A percentile compares a stretch with the other conserved stretches of the same genome.
Evolutionary conservation across 306 rosid genomes (phyloP).

Genomic region (Sechiopsis laciniata): DNA sequence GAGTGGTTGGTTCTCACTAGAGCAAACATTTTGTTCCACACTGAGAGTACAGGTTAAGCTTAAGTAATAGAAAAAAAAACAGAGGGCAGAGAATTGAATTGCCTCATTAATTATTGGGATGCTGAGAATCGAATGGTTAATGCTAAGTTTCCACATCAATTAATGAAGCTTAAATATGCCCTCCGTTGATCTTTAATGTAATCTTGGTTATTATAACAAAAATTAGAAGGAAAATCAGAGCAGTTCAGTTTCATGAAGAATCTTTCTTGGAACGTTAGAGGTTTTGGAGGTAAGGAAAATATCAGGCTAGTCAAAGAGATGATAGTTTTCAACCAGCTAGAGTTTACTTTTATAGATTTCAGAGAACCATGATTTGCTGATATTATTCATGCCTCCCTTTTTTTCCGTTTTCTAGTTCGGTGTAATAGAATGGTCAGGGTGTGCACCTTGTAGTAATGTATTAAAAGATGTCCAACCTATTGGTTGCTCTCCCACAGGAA

Average conservation of each 20-base stretch:
- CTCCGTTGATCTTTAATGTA: too few species aligned
- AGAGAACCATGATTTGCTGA: too few species aligned
- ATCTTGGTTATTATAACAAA: too few species aligned
- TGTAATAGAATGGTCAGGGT: too few species aligned
- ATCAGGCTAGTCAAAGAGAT: not conserved
- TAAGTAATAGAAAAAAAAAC: not conserved
- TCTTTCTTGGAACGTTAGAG: not conserved
- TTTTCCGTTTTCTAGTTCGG: too few species aligned
- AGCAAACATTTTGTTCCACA: not conserved
- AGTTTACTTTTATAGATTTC: not conserved
- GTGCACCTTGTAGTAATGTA: too few species aligned
- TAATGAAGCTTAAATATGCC: too few species aligned
- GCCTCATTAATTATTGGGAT: not conserved
- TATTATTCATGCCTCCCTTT: too few species aligned
- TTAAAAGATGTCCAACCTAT: too few species aligned
- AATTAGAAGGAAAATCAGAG: not conserved
- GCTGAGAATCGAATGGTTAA: not conserved
- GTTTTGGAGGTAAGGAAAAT: not conserved
- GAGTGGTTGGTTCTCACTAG: not conserved
- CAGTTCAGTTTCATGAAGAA: not conserved
- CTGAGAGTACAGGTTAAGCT: not conserved
- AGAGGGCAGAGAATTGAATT: not conserved
- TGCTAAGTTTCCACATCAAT: not conserved
- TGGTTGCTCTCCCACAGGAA: too few species aligned
- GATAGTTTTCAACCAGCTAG: not conserved